Evolutionary conservation across 1,284 basidiomycete genomes (phyloP).

Genomic region (Papiliotrema laurentii): DNA sequence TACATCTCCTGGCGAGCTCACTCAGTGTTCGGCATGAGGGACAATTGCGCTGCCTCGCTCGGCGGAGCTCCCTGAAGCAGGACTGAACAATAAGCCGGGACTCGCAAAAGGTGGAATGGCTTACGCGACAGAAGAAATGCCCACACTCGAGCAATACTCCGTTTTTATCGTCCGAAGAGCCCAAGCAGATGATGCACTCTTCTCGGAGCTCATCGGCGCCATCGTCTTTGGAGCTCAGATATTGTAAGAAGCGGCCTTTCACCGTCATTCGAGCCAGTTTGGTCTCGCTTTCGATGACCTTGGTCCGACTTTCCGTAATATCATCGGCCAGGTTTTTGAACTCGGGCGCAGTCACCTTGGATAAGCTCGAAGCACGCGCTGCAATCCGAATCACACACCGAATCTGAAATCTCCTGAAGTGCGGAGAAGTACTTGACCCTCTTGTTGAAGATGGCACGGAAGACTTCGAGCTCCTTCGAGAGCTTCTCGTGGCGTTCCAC

Average conservation of each 20-base stretch:
- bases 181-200: conserved; percentile 44
- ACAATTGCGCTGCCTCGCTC: conserved; percentile 24
- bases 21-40: conserved; percentile 33
- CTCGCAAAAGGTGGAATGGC: conserved; percentile 3
- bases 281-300: conserved; percentile 22
- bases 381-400: conserved; percentile 12
- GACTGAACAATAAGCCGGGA: conserved; percentile 17
- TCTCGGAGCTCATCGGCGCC: conserved; percentile 27
- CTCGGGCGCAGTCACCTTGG: conserved; percentile 19
- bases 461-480: conserved; percentile 40
- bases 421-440: conserved; percentile 42
- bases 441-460: conserved; percentile 40
- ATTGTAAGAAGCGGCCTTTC: conserved; percentile 35
- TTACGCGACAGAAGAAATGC: conserved; percentile 40
- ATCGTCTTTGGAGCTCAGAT: conserved; percentile 21
- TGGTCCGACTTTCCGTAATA: conserved; percentile 8
- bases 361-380: not conserved
- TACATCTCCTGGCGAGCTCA: conserved; percentile 5
- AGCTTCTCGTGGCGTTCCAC: conserved; percentile 31
- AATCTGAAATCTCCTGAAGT: conserved; percentile 45
- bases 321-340: conserved; percentile 20
- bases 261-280: conserved; percentile 26
- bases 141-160: conserved; percentile 38
- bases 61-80: conserved; percentile 34
- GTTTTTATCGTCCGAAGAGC: conserved; percentile 34